phyloP scores from a whole-genome alignment of 2,329 filamentous ascomycete species.

The Ophiostoma sp. region DNA sequence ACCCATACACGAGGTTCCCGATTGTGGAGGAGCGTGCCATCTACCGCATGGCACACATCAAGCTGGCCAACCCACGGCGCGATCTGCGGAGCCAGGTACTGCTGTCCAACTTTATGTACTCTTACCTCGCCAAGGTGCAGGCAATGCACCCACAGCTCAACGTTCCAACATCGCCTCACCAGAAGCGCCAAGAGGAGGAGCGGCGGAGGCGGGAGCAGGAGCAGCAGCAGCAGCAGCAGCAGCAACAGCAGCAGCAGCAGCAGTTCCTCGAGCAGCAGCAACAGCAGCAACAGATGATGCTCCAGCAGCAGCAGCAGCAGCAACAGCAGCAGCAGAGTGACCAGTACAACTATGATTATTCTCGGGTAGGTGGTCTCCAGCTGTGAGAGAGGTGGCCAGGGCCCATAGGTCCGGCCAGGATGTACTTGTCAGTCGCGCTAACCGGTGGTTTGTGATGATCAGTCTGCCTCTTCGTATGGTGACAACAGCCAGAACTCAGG shows the following conservation, averaged over 20 bases:
- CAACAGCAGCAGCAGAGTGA: constrained; percentile 29
- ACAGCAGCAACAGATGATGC: constrained; percentile 24
- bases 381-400: not conserved
- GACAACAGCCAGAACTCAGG: constrained; percentile 29
- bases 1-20: constrained; percentile 91
- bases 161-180: constrained; percentile 70
- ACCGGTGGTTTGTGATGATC: not conserved
- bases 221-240: constrained; percentile 41
- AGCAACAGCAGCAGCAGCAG: constrained; percentile 37
- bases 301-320: constrained; percentile 25
- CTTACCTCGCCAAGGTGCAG: constrained; percentile 95
- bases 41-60: constrained; percentile 98
- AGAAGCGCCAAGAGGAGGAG: constrained; percentile 38
- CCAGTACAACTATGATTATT: constrained; percentile 37
- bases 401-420: not conserved
- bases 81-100: constrained; percentile 91
- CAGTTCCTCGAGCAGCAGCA: constrained; percentile 24
- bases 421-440: not conserved
- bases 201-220: constrained; percentile 48
- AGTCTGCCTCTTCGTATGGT: constrained; percentile 32
- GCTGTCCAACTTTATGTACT: constrained; percentile 99
- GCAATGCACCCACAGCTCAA: constrained; percentile 97
- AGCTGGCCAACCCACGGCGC: constrained; percentile 92
- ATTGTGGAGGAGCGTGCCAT: constrained; percentile 95
- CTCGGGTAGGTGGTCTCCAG: constrained; percentile 32